These are phyloP conservation scores for Pluteus cervinus DNA, from an alignment of 768 basidiomycete genomes.

Conservation along the genomic window DNA sequence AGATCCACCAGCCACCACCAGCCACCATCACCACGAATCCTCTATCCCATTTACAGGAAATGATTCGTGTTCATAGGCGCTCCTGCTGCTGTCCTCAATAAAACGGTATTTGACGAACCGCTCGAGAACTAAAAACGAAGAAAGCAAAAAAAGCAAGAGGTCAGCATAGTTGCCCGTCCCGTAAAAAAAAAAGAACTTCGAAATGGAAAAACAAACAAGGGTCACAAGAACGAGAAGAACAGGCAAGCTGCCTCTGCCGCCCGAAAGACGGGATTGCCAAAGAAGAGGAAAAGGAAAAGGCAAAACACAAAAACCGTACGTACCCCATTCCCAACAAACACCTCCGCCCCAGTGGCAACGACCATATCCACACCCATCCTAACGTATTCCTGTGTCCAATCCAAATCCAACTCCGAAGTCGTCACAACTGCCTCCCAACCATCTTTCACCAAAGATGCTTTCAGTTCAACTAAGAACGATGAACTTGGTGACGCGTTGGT, in stretches of 20 bases:
- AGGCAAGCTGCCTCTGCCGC: too few relatives aligned
- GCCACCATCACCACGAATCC: too few relatives aligned
- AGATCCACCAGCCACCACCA: too few relatives aligned
- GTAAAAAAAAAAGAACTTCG: too few relatives aligned
- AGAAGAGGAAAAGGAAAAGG: not conserved
- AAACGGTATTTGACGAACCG: constrained; percentile 42
- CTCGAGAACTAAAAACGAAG: constrained; percentile 36
- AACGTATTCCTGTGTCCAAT: constrained; percentile 39
- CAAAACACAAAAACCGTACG: constrained; percentile 17
- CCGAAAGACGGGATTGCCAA: too few relatives aligned
- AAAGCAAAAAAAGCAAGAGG: constrained; percentile 1
- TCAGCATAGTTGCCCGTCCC: too few relatives aligned
- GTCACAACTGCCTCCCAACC: constrained; percentile 46
- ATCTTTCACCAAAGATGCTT: constrained; percentile 30
- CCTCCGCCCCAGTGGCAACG: constrained; percentile 49
- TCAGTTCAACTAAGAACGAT: constrained; percentile 34
- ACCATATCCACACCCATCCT: constrained; percentile 56
- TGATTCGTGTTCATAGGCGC: constrained; percentile 30
- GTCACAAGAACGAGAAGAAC: too few relatives aligned
- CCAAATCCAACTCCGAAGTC: constrained; percentile 28
- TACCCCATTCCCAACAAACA: constrained; percentile 59
- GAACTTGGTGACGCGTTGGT: constrained; percentile 40
- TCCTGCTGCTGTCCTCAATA: constrained; percentile 40
- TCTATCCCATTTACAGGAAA: constrained; percentile 31
- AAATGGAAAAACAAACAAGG: too few relatives aligned